phyloP scores from a whole-genome alignment of 306 rosid genomes.

The Lotus japonicus region DNA sequence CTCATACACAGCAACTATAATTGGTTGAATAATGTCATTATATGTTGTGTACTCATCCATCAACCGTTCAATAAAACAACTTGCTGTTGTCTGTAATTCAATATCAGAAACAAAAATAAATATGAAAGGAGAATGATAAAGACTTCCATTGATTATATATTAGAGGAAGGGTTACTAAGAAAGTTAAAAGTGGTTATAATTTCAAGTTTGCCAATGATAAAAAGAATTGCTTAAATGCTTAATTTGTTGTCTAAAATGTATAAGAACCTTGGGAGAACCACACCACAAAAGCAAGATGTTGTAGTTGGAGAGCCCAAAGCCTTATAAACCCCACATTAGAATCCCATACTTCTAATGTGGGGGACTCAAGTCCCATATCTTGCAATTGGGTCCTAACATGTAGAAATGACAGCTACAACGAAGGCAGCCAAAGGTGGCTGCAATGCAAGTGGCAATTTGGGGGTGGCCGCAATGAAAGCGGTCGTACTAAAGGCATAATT shows the following conservation, averaged over 20 bases:
- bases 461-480: too few relatives aligned
- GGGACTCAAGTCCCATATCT: too few relatives aligned
- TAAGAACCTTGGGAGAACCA: not conserved
- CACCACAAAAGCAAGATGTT: too few relatives aligned
- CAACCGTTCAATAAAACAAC: slow-evolving; percentile 56
- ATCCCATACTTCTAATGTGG: too few relatives aligned
- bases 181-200: not conserved
- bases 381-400: too few relatives aligned
- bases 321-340: too few relatives aligned
- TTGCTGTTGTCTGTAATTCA: slow-evolving; percentile 55
- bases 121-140: not conserved
- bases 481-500: too few relatives aligned
- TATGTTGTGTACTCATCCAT: slow-evolving; percentile 43
- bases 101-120: slow-evolving; percentile 7
- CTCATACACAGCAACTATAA: slow-evolving; percentile 88
- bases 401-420: too few relatives aligned
- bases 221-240: not conserved
- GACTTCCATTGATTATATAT: not conserved
- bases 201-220: not conserved
- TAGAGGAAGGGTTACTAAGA: not conserved
- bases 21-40: slow-evolving; percentile 73
- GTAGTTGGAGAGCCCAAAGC: too few relatives aligned
- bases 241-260: not conserved
- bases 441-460: too few relatives aligned
- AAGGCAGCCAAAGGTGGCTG: too few relatives aligned